Evolutionary conservation across 75 land plant species (phyloP), one percentile per base, ranked within the genome.

Genomic region (Sequoia sempervirens): DNA sequence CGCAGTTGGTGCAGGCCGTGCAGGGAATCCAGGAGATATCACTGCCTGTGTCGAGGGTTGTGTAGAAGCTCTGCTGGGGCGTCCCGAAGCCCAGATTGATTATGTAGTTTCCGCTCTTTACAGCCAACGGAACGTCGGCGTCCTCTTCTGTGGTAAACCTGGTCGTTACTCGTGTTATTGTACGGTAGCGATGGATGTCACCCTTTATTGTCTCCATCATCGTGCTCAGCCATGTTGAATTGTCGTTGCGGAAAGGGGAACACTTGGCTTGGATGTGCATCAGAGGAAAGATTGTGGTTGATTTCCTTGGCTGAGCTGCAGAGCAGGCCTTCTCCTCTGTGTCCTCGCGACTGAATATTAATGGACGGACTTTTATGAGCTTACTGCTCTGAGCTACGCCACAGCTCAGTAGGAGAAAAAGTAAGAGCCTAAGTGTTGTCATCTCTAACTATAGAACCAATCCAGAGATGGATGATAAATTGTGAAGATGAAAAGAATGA

Each of bases 1-100:
- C 1, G 81, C 36, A 34, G 36, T 34, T 34, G 36, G 36, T 34
- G 36, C 36, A 34, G 36, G 36, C 36, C 36, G 36, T n/a, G 84
- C 84, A 82, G 28, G 84, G 86, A 28, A 85, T 45, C 86, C 86
- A 85, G 12, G 68, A 11, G n/a, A 82, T 74, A 28, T 83, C 85
- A 17, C 84, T 81, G 32, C 86, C 86, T 3, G 86, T 85, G 56
- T 85, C 86, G 28, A 85, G 7, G 28, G 40, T 15, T 1, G 66
- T 26, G 54, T 58, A 37, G 36, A 82, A 56, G 43, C 46, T 64
- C 73, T 82, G 86, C 76, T 2, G 15, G 64, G 86, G 84, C 43
- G 85, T 85, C 75, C 86, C 86, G 13, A 83, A 75, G 5, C 18
- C 46, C 9, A 75, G 23, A 15, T 40, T 11, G 34, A 75, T 75